phyloP scores from a whole-genome alignment of 2,329 filamentous ascomycete genomes.

The Ceratocystis lukuohia region DNA sequence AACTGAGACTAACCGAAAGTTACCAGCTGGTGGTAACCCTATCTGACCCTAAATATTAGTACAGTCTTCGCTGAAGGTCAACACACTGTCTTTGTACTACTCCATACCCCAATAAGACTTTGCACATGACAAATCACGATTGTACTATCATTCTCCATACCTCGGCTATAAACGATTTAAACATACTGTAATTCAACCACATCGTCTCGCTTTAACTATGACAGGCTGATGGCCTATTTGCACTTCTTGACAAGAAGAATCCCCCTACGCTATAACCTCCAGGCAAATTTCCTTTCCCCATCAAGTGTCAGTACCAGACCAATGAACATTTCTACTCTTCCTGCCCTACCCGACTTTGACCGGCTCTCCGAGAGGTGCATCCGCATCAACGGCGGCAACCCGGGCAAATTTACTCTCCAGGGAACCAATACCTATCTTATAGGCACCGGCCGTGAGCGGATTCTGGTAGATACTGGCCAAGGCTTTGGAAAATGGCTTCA shows the following conservation, averaged over 20 bases:
- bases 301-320: too few species aligned
- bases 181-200: too few species aligned
- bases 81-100: too few species aligned
- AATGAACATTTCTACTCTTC: slow-evolving; percentile 30
- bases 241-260: neutral
- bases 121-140: too few species aligned
- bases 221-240: neutral
- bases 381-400: slow-evolving; percentile 80
- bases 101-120: too few species aligned
- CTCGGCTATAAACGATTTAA: too few species aligned
- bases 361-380: slow-evolving; percentile 66
- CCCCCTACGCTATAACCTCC: neutral
- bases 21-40: too few species aligned
- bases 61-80: too few species aligned
- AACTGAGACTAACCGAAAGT: too few species aligned
- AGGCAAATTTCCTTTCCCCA: neutral
- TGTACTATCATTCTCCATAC: too few species aligned
- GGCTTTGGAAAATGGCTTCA: slow-evolving; percentile 61
- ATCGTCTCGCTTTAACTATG: neutral
- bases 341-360: slow-evolving; percentile 57
- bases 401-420: slow-evolving; percentile 62
- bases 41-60: too few species aligned
- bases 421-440: slow-evolving; percentile 93
- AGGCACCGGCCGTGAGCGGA: slow-evolving; percentile 56
- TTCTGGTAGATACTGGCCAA: slow-evolving; percentile 85